phyloP scores from a whole-genome alignment of 371 early-diverging fungal genomes.

The Zopfochytrium polystomum region DNA sequence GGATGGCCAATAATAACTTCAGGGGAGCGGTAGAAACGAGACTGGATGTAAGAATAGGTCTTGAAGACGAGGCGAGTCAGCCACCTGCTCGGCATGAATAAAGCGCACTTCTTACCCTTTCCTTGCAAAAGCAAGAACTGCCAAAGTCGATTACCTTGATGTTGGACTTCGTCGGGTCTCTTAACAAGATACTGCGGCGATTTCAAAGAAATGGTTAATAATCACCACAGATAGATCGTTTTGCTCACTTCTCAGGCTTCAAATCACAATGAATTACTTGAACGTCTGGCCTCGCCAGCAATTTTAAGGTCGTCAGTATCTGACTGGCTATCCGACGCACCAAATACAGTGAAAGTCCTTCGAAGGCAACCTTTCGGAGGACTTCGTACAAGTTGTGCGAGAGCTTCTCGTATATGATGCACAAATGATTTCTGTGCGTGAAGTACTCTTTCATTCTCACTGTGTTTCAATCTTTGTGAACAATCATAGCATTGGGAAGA shows the following conservation, averaged over 20 bases:
- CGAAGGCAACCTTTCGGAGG: conserved; percentile 9
- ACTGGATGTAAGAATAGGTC: conserved; percentile 38
- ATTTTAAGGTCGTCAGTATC: conserved; percentile 25
- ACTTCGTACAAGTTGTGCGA: conserved; percentile 24
- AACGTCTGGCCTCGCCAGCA: conserved; percentile 37
- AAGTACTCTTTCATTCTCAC: conserved; percentile 49
- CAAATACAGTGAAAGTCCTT: conserved; percentile 21
- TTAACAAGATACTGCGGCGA: conserved; percentile 16
- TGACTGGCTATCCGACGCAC: conserved; percentile 20
- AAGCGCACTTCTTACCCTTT: conserved; percentile 20
- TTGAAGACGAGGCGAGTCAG: neutral
- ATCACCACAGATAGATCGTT: neutral
- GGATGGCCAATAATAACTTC: conserved; percentile 37
- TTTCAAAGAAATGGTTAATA: neutral
- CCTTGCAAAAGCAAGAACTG: conserved; percentile 37
- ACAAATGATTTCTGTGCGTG: conserved; percentile 28
- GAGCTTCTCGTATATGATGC: conserved; percentile 62
- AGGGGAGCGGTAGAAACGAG: conserved; percentile 43
- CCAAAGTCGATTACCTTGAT: conserved; percentile 60
- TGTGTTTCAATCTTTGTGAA: neutral
- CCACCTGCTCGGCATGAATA: neutral
- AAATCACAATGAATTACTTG: conserved; percentile 51
- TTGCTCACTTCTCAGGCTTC: conserved; percentile 48
- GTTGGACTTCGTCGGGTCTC: neutral
- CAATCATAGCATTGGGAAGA: neutral